Conservation (phyloP, 768 basidiomycete species). For the Epithele typhae region DNA sequence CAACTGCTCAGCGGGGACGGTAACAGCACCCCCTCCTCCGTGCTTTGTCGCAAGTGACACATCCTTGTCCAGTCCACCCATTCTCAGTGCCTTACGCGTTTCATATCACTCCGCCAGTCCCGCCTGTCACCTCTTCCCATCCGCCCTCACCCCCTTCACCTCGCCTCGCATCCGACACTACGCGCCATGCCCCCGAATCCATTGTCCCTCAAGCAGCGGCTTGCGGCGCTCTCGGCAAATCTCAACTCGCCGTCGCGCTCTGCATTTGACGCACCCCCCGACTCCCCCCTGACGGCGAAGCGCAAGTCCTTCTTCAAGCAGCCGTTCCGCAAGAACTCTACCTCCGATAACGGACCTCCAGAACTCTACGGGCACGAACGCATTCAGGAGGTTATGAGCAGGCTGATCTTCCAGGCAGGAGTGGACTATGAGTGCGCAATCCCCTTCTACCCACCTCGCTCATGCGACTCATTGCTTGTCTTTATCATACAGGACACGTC, state of each 20-base stretch:
- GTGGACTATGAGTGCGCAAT: conserved; percentile 80
- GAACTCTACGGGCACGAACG: conserved; percentile 31
- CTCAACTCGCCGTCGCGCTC: conserved; percentile 23
- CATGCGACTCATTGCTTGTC: conserved; percentile 6
- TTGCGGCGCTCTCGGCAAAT: conserved; percentile 59
- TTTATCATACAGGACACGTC: conserved; percentile 59
- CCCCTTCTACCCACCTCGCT: conserved; percentile 1
- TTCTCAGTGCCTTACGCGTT: too few relatives aligned
- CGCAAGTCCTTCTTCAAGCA: conserved; percentile 38
- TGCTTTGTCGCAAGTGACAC: too few relatives aligned
- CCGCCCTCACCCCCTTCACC: too few relatives aligned
- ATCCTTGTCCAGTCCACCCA: too few relatives aligned
- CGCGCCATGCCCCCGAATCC: conserved; percentile 15
- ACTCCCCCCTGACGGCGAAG: conserved; percentile 27
- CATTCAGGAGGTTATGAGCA: conserved; percentile 62
- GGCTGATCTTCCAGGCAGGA: conserved; percentile 83
- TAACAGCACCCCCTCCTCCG: too few relatives aligned
- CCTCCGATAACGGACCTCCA: conserved; percentile 21
- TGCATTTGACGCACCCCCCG: conserved; percentile 21
- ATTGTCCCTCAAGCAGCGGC: conserved; percentile 58
- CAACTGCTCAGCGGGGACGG: too few relatives aligned
- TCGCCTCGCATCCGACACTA: too few relatives aligned
- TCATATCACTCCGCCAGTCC: too few relatives aligned
- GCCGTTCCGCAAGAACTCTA: conserved; percentile 44
- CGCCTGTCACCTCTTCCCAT: background rate